Percentiles rank a stretch among this genome's conserved stretches.
Evolutionary conservation across 164 flowering plant species (phyloP).

Genomic region (Nelumbo lutea): DNA sequence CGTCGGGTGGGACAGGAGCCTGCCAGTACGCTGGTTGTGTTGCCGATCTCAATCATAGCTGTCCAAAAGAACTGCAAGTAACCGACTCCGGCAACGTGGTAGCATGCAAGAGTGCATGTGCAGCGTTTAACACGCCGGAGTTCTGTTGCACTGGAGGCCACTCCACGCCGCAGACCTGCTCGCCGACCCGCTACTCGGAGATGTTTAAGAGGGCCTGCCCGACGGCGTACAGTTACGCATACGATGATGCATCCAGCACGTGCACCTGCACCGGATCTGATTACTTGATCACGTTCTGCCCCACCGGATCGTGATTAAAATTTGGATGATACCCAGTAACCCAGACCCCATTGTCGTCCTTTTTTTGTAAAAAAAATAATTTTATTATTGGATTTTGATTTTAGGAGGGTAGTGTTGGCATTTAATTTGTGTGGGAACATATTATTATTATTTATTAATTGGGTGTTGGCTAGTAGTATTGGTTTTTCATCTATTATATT

Average conservation of each 20-base stretch:
- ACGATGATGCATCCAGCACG: conserved; percentile 85
- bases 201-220: conserved; percentile 90
- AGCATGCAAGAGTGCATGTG: conserved; percentile 93
- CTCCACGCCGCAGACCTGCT: conserved; percentile 61
- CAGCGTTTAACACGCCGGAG: conserved; percentile 64
- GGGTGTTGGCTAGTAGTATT: too few relatives aligned
- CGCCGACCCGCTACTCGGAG: conserved; percentile 65
- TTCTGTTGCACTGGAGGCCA: conserved; percentile 84
- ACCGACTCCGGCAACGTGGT: conserved; percentile 41
- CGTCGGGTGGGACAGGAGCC: conserved; percentile 62
- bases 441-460: too few relatives aligned
- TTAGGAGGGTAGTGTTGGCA: background rate
- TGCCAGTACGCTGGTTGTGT: conserved; percentile 84
- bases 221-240: conserved; percentile 85
- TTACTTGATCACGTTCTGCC: conserved; percentile 83
- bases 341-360: too few relatives aligned
- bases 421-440: too few relatives aligned
- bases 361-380: too few relatives aligned
- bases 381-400: background rate
- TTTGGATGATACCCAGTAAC: too few relatives aligned
- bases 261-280: conserved; percentile 77
- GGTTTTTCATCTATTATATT: too few relatives aligned
- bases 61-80: conserved; percentile 71
- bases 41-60: conserved; percentile 56
- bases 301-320: conserved; percentile 15